Conservation (phyloP, 2,329 filamentous ascomycete species). For the Paecilomyces variotii region DNA sequence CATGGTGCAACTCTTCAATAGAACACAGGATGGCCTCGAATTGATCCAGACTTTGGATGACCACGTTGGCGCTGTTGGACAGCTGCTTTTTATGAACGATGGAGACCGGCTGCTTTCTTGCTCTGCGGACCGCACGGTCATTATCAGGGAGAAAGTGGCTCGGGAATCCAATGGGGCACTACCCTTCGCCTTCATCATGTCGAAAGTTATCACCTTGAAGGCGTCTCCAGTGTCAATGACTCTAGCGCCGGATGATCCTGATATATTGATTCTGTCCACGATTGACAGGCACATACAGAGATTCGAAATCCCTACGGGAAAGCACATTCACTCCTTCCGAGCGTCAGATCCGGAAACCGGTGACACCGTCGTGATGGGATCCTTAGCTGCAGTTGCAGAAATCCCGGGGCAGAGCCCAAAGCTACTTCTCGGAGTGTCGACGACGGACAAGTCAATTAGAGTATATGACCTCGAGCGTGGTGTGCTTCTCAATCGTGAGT, state of each 20-base stretch:
- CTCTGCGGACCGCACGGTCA: conserved; percentile 78
- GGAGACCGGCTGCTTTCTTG: conserved; percentile 69
- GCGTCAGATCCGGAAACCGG: conserved; percentile 70
- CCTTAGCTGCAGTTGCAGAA: conserved; percentile 54
- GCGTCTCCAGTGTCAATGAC: conserved; percentile 80
- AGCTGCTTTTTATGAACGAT: conserved; percentile 66
- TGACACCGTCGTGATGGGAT: conserved; percentile 77
- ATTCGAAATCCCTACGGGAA: conserved; percentile 58
- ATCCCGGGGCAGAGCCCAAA: conserved; percentile 50
- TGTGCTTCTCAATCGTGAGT: conserved; percentile 74
- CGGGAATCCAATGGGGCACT: conserved; percentile 50
- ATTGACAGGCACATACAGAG: conserved; percentile 55
- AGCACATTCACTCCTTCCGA: conserved; percentile 66
- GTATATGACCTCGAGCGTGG: conserved; percentile 77
- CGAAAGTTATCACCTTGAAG: conserved; percentile 72
- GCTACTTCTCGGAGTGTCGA: conserved; percentile 78
- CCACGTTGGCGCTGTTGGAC: conserved; percentile 77
- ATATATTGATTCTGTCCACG: conserved; percentile 51
- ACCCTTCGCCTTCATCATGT: conserved; percentile 66
- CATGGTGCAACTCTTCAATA: conserved; percentile 82
- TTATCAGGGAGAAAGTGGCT: conserved; percentile 69
- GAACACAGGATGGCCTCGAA: conserved; percentile 52
- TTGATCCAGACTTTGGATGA: conserved; percentile 88
- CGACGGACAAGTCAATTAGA: conserved; percentile 90
- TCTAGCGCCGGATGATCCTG: conserved; percentile 53